Evolutionary conservation across 169 alveolate species (phyloP).

Genomic region (Eimeria necatrix): DNA sequence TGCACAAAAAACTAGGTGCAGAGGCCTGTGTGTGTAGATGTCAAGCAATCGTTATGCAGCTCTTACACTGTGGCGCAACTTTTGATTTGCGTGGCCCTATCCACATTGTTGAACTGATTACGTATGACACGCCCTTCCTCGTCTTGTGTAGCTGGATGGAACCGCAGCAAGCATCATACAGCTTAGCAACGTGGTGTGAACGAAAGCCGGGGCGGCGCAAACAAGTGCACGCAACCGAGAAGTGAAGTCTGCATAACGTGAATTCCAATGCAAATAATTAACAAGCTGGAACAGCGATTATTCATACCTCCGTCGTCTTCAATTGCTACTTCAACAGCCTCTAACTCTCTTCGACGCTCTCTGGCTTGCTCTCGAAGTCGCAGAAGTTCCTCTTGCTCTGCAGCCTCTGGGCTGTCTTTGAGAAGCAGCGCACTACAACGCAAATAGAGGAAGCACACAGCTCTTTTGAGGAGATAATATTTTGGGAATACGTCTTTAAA

Average conservation of each 20-base stretch:
- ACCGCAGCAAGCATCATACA: background rate
- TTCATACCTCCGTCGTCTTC: conserved; percentile 86
- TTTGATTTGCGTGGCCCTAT: conserved; percentile 86
- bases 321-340: conserved; percentile 84
- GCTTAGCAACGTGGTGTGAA: too few species aligned
- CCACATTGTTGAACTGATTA: conserved; percentile 94
- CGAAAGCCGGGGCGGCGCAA: too few species aligned
- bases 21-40: too few species aligned
- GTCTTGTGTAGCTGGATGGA: conserved; percentile 67
- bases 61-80: conserved; percentile 51
- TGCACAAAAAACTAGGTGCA: background rate
- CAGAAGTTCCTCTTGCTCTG: conserved; percentile 88
- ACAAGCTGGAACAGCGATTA: too few species aligned
- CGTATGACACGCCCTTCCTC: conserved; percentile 86
- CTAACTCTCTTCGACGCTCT: conserved; percentile 81
- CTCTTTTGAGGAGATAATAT: background rate
- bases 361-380: conserved; percentile 86
- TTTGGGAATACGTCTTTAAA: background rate
- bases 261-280: too few species aligned
- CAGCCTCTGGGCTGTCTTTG: conserved; percentile 89
- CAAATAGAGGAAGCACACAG: conserved; percentile 18
- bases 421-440: conserved; percentile 77
- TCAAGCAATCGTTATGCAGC: too few species aligned
- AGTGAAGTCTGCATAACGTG: too few species aligned
- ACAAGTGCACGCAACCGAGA: too few species aligned